Evolutionary conservation across 805 yeast species (phyloP).

Genomic region (Yamadazyma kitorensis): DNA sequence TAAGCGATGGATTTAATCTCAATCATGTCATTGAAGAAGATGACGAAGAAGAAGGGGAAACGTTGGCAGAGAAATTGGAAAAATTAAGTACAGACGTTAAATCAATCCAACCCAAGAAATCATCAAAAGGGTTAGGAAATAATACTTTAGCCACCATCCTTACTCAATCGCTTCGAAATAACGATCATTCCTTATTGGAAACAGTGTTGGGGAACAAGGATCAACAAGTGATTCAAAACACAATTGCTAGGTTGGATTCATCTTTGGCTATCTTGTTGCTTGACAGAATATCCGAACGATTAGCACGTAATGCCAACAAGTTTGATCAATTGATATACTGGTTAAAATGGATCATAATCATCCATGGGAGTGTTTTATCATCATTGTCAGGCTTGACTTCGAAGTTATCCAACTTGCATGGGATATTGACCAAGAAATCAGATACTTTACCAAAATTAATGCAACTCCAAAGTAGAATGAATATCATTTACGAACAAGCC

Average conservation of each 20-base stretch:
- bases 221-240: slow-evolving; percentile 47
- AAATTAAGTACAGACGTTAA: slow-evolving; percentile 40
- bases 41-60: slow-evolving; percentile 41
- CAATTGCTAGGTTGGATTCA: slow-evolving; percentile 48
- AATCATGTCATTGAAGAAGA: slow-evolving; percentile 51
- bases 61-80: slow-evolving; percentile 29
- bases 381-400: slow-evolving; percentile 43
- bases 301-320: slow-evolving; percentile 49
- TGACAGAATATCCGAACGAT: slow-evolving; percentile 51
- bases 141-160: slow-evolving; percentile 77
- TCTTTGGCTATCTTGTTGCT: slow-evolving; percentile 48
- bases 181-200: slow-evolving; percentile 83
- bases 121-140: slow-evolving; percentile 42
- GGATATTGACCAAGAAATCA: slow-evolving; percentile 48
- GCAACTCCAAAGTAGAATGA: slow-evolving; percentile 50
- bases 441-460: slow-evolving; percentile 47
- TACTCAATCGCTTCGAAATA: slow-evolving; percentile 82
- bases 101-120: slow-evolving; percentile 23
- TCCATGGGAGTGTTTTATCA: slow-evolving; percentile 51
- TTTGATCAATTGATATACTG: slow-evolving; percentile 51
- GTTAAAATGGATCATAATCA: slow-evolving; percentile 55
- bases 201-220: slow-evolving; percentile 65
- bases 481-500: slow-evolving; percentile 44
- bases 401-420: slow-evolving; percentile 44
- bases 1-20: slow-evolving; percentile 63